Conservation (phyloP, 2,329 filamentous ascomycete species). For the Sclerotinia spermophila region DNA sequence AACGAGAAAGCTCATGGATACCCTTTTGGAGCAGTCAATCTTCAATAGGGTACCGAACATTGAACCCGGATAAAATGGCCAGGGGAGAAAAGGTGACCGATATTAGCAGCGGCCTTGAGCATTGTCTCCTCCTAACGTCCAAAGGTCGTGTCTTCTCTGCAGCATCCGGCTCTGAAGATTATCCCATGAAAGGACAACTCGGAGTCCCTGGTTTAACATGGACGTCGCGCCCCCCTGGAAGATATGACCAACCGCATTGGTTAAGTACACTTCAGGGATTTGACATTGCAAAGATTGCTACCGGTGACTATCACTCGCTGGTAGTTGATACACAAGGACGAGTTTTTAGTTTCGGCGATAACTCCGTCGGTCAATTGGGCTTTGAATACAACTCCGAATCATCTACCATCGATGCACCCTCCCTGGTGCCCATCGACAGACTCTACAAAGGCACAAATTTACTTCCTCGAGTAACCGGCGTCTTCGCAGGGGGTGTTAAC, state of each 20-base stretch:
- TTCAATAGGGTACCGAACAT: constrained; percentile 65
- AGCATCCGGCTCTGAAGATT: constrained; percentile 74
- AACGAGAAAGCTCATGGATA: constrained; percentile 63
- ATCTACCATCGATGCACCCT: constrained; percentile 64
- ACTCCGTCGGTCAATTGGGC: constrained; percentile 87
- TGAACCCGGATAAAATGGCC: constrained; percentile 61
- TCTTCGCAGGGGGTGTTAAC: constrained; percentile 82
- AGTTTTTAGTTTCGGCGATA: constrained; percentile 87
- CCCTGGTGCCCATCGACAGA: constrained; percentile 63
- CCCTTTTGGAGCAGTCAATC: constrained; percentile 64
- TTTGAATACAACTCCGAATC: constrained; percentile 63
- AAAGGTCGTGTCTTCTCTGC: constrained; percentile 83
- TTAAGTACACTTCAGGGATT: constrained; percentile 67
- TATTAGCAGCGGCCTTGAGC: constrained; percentile 76
- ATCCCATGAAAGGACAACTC: constrained; percentile 79
- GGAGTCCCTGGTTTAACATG: constrained; percentile 81
- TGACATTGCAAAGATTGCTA: constrained; percentile 69
- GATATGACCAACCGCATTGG: constrained; percentile 81
- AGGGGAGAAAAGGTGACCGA: constrained; percentile 71
- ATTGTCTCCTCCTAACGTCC: constrained; percentile 80
- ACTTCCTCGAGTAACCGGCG: constrained; percentile 64
- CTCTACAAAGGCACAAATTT: constrained; percentile 68
- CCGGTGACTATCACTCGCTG: constrained; percentile 83
- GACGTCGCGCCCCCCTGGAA: constrained; percentile 69
- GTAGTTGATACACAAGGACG: constrained; percentile 72